Conservation (phyloP, 2,329 filamentous ascomycete species). For the Beauveria medogensis region DNA sequence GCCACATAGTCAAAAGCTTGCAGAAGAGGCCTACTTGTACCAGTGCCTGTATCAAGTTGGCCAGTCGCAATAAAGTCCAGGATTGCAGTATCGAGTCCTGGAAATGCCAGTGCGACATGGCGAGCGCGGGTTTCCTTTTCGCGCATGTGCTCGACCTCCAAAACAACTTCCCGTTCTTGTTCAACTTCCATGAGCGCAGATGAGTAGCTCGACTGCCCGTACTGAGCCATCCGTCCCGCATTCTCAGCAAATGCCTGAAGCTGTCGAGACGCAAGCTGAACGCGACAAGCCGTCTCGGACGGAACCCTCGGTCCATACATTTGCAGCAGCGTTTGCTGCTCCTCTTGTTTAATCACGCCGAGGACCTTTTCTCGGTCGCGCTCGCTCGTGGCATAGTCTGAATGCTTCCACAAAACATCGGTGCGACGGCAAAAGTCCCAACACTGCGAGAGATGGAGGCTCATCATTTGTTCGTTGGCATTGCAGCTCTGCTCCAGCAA, state of each 20-base stretch:
- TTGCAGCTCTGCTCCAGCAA: slow-evolving; percentile 56
- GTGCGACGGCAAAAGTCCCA: slow-evolving; percentile 50
- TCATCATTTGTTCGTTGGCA: slow-evolving; percentile 49
- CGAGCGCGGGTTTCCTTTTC: slow-evolving; percentile 40
- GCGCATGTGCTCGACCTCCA: slow-evolving; percentile 49
- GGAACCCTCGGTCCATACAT: slow-evolving; percentile 39
- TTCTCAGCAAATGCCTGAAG: neutral
- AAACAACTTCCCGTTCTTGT: slow-evolving; percentile 50
- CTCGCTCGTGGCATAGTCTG: slow-evolving; percentile 29
- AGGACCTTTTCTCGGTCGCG: slow-evolving; percentile 26
- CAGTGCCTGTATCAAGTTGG: neutral
- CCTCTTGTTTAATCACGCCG: slow-evolving; percentile 31
- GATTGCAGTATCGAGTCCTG: slow-evolving; percentile 18
- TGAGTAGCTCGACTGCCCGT: slow-evolving; percentile 20
- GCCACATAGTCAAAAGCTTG: slow-evolving; percentile 1
- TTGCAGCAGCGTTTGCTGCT: slow-evolving; percentile 48
- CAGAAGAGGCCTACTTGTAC: neutral
- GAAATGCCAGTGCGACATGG: slow-evolving; percentile 32
- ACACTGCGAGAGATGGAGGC: slow-evolving; percentile 52
- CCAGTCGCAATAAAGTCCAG: neutral
- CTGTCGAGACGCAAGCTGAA: neutral
- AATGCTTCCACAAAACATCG: slow-evolving; percentile 37
- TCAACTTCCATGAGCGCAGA: slow-evolving; percentile 53
- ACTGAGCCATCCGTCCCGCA: neutral
- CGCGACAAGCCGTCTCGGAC: neutral